Conservation (phyloP, 2,329 filamentous ascomycete genomes). For the Fusarium pseudocircinatum region DNA sequence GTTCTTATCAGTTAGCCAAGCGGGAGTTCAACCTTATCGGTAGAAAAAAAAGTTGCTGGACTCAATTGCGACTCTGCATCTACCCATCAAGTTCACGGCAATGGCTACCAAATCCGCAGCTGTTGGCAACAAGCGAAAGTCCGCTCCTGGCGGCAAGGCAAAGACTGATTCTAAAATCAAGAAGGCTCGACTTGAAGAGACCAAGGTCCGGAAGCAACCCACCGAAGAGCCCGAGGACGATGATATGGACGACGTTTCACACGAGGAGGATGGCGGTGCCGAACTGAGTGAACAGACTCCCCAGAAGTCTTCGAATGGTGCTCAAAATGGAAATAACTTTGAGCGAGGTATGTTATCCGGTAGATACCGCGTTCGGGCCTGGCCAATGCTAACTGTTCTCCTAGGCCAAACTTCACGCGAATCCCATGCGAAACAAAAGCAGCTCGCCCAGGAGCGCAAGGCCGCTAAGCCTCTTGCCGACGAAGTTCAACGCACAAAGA, state of each 20-base stretch:
- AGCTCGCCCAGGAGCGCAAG: constrained; percentile 86
- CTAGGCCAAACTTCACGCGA: constrained; percentile 77
- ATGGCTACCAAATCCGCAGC: constrained; percentile 62
- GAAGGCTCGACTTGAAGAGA: constrained; percentile 59
- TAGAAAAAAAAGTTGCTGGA: constrained; percentile 42
- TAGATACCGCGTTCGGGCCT: neutral
- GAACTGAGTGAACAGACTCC: constrained; percentile 53
- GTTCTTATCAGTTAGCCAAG: constrained; percentile 30
- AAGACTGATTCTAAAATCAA: constrained; percentile 56
- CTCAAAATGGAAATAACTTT: constrained; percentile 50
- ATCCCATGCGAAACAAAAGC: constrained; percentile 92
- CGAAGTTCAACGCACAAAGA: constrained; percentile 87
- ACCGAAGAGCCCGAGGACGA: constrained; percentile 55
- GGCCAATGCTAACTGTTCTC: constrained; percentile 7
- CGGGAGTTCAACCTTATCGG: constrained; percentile 30
- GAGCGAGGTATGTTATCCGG: constrained; percentile 53
- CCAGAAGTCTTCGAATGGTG: constrained; percentile 50
- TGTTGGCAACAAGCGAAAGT: constrained; percentile 67
- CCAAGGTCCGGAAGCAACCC: constrained; percentile 48
- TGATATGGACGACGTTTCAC: constrained; percentile 57
- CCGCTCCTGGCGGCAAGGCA: constrained; percentile 55
- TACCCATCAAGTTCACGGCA: constrained; percentile 24
- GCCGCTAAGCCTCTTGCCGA: constrained; percentile 93
- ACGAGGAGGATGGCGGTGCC: constrained; percentile 66
- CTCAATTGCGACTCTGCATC: constrained; percentile 36